Conservation (phyloP, 2,329 filamentous ascomycete genomes). For the Coleophoma eucalyptorum region DNA sequence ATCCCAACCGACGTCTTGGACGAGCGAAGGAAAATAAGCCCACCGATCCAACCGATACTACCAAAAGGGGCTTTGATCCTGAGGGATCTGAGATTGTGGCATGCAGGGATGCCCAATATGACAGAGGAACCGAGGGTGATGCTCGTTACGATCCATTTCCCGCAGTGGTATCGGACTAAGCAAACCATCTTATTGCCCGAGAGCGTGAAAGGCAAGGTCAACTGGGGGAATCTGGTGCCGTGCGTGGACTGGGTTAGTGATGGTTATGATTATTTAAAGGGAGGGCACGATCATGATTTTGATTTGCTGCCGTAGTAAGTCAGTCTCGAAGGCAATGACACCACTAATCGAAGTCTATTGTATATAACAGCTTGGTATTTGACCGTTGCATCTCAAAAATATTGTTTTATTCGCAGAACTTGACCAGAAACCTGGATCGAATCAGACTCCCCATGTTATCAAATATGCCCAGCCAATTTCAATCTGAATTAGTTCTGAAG, state of each 20-base stretch:
- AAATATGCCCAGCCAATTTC: no score
- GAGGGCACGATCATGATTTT: slow-evolving; percentile 31
- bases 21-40: slow-evolving; percentile 28
- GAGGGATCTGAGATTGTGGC: slow-evolving; percentile 56
- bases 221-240: slow-evolving; percentile 30
- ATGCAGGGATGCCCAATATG: slow-evolving; percentile 57
- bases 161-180: slow-evolving; percentile 26
- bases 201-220: slow-evolving; percentile 23
- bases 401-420: no score
- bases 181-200: slow-evolving; percentile 24
- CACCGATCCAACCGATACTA: slow-evolving; percentile 44
- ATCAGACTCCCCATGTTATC: no score
- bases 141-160: slow-evolving; percentile 43
- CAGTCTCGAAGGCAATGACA: not conserved
- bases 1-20: slow-evolving; percentile 29
- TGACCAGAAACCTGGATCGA: no score
- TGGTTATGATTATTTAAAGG: slow-evolving; percentile 32
- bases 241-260: slow-evolving; percentile 32
- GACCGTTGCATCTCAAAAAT: not conserved
- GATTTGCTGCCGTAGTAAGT: slow-evolving; percentile 17
- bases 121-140: slow-evolving; percentile 46
- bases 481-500: no score
- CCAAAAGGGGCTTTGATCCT: slow-evolving; percentile 51
- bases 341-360: not conserved
- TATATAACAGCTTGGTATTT: not conserved